A percentile compares a stretch with the other conserved stretches of the same genome.
These are phyloP conservation scores for Daldinia loculata DNA, from an alignment of 495 filamentous ascomycete species.

Conservation along the genomic window DNA sequence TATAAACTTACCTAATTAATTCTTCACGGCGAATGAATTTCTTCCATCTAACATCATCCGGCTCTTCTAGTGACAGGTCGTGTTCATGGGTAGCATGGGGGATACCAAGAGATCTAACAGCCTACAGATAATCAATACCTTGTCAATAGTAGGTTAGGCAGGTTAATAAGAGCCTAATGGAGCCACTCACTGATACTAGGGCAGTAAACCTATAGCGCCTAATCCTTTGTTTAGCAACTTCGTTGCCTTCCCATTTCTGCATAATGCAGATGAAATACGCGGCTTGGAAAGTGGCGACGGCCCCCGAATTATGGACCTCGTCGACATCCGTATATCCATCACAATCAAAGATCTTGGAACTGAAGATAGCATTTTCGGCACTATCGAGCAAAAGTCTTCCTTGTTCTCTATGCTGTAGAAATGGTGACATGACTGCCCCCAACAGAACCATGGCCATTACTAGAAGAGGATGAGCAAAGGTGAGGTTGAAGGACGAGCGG, in stretches of 20 bases:
- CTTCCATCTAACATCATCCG: neutral
- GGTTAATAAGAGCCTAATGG: too few species aligned
- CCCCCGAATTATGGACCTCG: neutral
- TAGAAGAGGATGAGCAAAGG: neutral
- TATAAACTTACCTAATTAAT: neutral
- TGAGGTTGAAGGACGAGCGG: neutral
- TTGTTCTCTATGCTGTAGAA: neutral
- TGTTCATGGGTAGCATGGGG: neutral
- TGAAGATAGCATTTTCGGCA: neutral
- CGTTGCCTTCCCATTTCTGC: slow-evolving; percentile 2
- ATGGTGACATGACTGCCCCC: neutral
- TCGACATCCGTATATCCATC: neutral
- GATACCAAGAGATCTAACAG: neutral
- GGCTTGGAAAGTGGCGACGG: neutral
- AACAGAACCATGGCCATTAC: neutral
- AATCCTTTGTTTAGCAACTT: neutral
- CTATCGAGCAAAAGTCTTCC: neutral
- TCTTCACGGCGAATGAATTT: neutral
- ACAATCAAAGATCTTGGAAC: neutral
- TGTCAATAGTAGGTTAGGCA: neutral
- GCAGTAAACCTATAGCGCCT: slow-evolving; percentile 1
- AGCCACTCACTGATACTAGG: neutral
- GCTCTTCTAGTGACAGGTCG: neutral
- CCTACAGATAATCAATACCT: neutral
- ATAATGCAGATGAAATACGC: slow-evolving; percentile 1